A percentile compares a stretch with the other conserved stretches of the same genome.
Conservation (phyloP, 2,329 filamentous ascomycete species). For the Moelleriella libera region DNA sequence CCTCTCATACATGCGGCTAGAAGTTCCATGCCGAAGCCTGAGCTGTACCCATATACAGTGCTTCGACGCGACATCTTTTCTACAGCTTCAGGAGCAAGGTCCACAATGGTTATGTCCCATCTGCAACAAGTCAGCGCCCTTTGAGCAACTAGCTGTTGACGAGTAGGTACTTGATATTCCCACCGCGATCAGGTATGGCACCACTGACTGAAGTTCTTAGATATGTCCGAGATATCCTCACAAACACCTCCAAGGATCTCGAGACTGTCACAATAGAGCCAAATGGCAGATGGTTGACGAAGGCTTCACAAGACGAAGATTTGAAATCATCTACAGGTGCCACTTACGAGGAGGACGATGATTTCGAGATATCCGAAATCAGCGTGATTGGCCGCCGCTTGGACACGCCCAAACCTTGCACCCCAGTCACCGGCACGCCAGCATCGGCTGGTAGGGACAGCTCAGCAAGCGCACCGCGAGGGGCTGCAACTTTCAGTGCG, state of each 20-base stretch:
- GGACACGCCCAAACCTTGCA: slow-evolving; percentile 21
- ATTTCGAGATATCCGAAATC: slow-evolving; percentile 32
- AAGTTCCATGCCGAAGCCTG: slow-evolving; percentile 63
- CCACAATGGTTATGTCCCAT: slow-evolving; percentile 95
- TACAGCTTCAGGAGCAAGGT: slow-evolving; percentile 89
- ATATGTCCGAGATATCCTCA: slow-evolving; percentile 79
- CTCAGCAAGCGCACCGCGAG: slow-evolving; percentile 20
- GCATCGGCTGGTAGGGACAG: slow-evolving; percentile 20
- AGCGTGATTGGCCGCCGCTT: slow-evolving; percentile 18
- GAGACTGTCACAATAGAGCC: slow-evolving; percentile 89
- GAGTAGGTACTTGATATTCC: slow-evolving; percentile 41
- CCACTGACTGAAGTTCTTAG: slow-evolving; percentile 22
- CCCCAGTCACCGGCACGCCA: slow-evolving; percentile 22
- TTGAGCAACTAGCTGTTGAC: slow-evolving; percentile 73
- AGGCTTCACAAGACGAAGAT: slow-evolving; percentile 18
- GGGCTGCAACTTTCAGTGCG: slow-evolving; percentile 19
- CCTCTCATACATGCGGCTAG: slow-evolving; percentile 71
- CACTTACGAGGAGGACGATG: slow-evolving; percentile 30
- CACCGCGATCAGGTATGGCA: background rate
- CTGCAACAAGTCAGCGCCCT: slow-evolving; percentile 72
- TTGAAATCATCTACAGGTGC: slow-evolving; percentile 13
- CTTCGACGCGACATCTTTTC: slow-evolving; percentile 84
- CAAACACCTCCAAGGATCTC: slow-evolving; percentile 51
- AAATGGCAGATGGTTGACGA: slow-evolving; percentile 57
- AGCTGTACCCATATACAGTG: slow-evolving; percentile 84